Evolutionary conservation across 768 basidiomycete species (phyloP).

Genomic region (Agaricus blazei): DNA sequence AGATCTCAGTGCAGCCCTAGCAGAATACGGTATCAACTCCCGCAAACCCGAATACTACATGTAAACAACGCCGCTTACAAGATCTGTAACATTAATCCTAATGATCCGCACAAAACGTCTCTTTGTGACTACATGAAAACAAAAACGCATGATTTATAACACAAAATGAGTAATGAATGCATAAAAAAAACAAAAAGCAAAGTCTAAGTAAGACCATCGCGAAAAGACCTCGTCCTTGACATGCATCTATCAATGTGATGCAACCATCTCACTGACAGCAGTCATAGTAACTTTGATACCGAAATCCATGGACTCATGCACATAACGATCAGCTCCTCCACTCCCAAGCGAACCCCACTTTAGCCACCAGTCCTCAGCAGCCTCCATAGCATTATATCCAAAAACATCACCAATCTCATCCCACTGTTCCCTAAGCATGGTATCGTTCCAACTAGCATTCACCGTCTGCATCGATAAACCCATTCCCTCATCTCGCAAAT

Average conservation of each 20-base stretch:
- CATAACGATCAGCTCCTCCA: slow-evolving; percentile 17
- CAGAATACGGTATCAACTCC: slow-evolving; percentile 94
- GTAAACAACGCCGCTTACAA: slow-evolving; percentile 25
- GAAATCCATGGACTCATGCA: slow-evolving; percentile 14
- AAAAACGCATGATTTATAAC: too few relatives aligned
- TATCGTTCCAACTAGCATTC: slow-evolving; percentile 32
- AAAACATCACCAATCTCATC: slow-evolving; percentile 43
- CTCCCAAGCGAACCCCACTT: slow-evolving; percentile 44
- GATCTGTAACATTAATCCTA: not conserved
- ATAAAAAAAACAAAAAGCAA: too few relatives aligned
- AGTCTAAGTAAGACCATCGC: too few relatives aligned
- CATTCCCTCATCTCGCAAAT: slow-evolving; percentile 36
- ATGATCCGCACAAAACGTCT: not conserved
- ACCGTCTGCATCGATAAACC: slow-evolving; percentile 16
- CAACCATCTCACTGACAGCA: slow-evolving; percentile 7
- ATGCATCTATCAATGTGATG: not conserved
- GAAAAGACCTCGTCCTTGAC: not conserved
- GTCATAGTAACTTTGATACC: slow-evolving; percentile 16
- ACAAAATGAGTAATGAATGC: too few relatives aligned
- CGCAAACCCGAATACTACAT: slow-evolving; percentile 94
- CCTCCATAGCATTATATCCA: slow-evolving; percentile 45
- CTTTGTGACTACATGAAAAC: too few relatives aligned
- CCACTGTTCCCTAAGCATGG: slow-evolving; percentile 37
- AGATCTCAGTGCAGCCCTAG: slow-evolving; percentile 85
- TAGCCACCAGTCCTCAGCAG: slow-evolving; percentile 57